Evolutionary conservation across 257 asterid genomes (phyloP).

Genomic region (Schizonepeta tenuifolia): DNA sequence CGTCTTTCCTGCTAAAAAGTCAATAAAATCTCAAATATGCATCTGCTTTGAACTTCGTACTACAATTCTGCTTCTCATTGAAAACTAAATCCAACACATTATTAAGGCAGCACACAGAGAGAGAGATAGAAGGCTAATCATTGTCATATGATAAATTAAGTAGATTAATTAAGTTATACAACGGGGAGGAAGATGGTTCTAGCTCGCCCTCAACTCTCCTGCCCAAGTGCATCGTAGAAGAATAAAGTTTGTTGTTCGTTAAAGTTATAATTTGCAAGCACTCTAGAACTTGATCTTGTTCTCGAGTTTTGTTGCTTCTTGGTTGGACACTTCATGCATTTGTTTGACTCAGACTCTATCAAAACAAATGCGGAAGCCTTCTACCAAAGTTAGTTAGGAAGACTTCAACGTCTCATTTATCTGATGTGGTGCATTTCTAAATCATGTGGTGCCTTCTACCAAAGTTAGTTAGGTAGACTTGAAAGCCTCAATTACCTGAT

Average conservation of each 20-base stretch:
- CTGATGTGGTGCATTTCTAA: slow-evolving; percentile 23
- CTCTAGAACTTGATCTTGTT: slow-evolving; percentile 16
- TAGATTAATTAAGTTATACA: slow-evolving; percentile 18
- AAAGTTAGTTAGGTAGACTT: slow-evolving; percentile 28
- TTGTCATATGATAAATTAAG: too few species aligned
- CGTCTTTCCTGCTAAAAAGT: too few species aligned
- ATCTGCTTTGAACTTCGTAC: background rate
- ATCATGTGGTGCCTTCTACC: slow-evolving; percentile 10
- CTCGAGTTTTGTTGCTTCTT: slow-evolving; percentile 14
- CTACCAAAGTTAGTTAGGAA: slow-evolving; percentile 28
- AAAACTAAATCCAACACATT: too few species aligned
- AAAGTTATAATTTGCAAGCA: slow-evolving; percentile 12
- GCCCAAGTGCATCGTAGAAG: slow-evolving; percentile 27
- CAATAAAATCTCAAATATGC: background rate
- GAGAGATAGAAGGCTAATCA: too few species aligned
- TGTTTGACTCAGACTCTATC: slow-evolving; percentile 22
- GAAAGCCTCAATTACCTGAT: slow-evolving; percentile 18
- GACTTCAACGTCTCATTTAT: slow-evolving; percentile 19
- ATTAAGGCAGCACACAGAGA: background rate
- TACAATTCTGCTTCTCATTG: background rate
- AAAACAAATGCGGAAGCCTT: slow-evolving; percentile 1
- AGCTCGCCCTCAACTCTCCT: slow-evolving; percentile 26
- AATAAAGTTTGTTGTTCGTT: slow-evolving; percentile 32
- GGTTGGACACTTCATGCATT: slow-evolving; percentile 27
- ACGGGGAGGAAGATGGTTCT: slow-evolving; percentile 33